phyloP scores from a whole-genome alignment of 2,329 filamentous ascomycete genomes.

The Clonostachys rosea region DNA sequence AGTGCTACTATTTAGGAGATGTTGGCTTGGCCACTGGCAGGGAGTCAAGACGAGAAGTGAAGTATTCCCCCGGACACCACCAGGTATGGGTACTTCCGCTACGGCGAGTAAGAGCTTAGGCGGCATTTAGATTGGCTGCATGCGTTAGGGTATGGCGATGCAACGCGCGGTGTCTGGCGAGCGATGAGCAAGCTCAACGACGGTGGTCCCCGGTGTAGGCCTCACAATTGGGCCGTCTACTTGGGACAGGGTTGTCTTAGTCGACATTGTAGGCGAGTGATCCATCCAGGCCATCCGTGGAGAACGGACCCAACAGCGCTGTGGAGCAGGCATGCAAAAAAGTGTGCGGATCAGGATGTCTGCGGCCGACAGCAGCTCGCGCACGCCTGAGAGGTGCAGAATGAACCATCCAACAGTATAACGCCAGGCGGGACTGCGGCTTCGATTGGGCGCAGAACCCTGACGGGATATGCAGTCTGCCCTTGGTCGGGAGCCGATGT shows the following conservation, averaged over 20 bases:
- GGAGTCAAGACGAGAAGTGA: background rate
- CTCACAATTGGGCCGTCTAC: conserved; percentile 1
- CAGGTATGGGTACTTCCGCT: too few species aligned
- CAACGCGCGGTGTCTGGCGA: background rate
- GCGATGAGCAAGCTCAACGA: background rate
- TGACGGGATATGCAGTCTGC: conserved; percentile 15
- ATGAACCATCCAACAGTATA: conserved; percentile 2
- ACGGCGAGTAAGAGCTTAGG: too few species aligned
- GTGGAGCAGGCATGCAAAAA: too few species aligned
- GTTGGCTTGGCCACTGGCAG: background rate
- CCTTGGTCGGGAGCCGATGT: background rate
- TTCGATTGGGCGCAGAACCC: conserved; percentile 28
- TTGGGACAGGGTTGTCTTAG: too few species aligned
- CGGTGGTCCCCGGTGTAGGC: conserved; percentile 4
- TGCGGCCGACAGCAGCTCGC: too few species aligned
- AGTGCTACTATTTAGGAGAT: background rate
- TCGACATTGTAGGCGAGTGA: background rate
- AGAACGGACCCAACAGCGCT: too few species aligned
- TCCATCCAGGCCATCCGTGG: background rate
- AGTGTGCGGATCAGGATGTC: too few species aligned
- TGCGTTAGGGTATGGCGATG: too few species aligned
- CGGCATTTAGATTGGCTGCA: too few species aligned
- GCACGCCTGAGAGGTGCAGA: background rate
- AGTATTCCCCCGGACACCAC: background rate
- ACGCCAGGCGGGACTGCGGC: background rate